Evolutionary conservation across 345 rosid species (phyloP).

Genomic region (Psidium guajava): DNA sequence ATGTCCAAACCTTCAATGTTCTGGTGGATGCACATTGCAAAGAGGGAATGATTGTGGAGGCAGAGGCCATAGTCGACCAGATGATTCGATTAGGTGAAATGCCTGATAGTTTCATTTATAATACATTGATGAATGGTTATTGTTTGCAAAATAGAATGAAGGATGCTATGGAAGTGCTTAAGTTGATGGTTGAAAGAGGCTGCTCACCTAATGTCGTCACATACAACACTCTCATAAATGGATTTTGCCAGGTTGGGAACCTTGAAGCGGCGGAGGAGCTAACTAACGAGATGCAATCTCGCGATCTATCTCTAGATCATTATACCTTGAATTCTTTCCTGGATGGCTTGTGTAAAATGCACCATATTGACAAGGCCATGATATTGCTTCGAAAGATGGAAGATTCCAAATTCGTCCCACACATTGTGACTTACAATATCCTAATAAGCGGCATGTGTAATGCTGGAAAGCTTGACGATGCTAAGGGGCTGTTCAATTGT

Average conservation of each 20-base stretch:
- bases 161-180: neutral
- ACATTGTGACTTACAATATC: neutral
- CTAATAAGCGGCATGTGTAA: no score
- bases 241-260: neutral
- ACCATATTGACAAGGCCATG: neutral
- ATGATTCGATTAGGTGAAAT: neutral
- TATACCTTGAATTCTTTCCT: neutral
- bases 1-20: neutral
- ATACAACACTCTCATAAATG: neutral
- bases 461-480: no score
- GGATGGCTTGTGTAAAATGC: neutral
- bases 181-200: neutral
- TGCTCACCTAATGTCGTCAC: neutral
- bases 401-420: neutral
- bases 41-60: neutral
- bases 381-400: neutral
- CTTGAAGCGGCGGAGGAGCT: neutral
- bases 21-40: neutral
- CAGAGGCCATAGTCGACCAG: neutral
- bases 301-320: neutral
- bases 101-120: neutral
- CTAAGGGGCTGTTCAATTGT: no score
- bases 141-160: neutral
- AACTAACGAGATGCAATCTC: neutral
- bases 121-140: neutral